Conservation (phyloP, 192 early-diverging fungal species). For the Linnemannia hyalina region DNA sequence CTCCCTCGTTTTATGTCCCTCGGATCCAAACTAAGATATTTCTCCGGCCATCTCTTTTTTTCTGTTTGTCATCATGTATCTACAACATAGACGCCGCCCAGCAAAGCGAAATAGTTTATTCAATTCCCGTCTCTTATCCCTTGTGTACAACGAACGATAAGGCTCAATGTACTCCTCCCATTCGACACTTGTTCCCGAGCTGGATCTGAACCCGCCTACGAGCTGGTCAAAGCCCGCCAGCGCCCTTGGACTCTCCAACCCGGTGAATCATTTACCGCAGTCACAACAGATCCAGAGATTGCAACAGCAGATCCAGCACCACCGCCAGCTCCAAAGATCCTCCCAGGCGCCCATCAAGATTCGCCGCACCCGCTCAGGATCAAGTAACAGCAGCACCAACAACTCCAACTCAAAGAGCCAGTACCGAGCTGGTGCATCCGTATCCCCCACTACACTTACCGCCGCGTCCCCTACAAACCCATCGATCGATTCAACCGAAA, state of each 20-base stretch:
- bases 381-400: neutral
- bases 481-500: slow-evolving; percentile 1
- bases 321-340: slow-evolving; percentile 30
- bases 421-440: neutral
- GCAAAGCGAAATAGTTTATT: too few relatives aligned
- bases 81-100: neutral
- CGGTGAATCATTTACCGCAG: slow-evolving; percentile 36
- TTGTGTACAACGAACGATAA: neutral
- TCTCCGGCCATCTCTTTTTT: neutral
- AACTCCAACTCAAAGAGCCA: neutral
- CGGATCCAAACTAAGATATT: neutral
- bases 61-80: slow-evolving; percentile 2
- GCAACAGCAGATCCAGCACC: slow-evolving; percentile 44
- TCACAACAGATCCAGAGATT: slow-evolving; percentile 41
- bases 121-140: too few relatives aligned
- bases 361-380: neutral
- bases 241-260: slow-evolving; percentile 40
- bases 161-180: slow-evolving; percentile 25
- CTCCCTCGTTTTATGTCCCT: neutral
- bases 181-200: slow-evolving; percentile 18
- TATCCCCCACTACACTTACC: neutral
- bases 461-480: neutral
- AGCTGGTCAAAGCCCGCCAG: slow-evolving; percentile 51
- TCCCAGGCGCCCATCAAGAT: neutral
- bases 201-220: slow-evolving; percentile 40